Evolutionary conservation across 257 asterid species (phyloP), one percentile per base, ranked within the genome.

Genomic region (Solanum chmielewskii): DNA sequence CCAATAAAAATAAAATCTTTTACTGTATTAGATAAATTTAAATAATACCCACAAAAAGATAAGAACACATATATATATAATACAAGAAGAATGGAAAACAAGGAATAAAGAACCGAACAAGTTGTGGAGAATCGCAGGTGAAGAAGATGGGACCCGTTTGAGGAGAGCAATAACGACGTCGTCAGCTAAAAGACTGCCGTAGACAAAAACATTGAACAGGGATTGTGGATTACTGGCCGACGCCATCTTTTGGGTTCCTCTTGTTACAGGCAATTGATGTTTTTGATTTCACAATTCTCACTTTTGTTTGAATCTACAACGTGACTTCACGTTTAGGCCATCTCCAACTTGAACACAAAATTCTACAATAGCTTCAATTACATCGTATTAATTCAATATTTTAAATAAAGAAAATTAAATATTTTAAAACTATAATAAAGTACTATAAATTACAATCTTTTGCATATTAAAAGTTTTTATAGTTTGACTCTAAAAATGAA

Each of bases 111-210:
- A 16, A 47, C 90, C 91, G 27, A 35, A 91, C 95, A 81, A 85
- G 90, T 83, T 68, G 29, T 83, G 85, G 77, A 91, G 92, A 66
- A 41, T 35, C 23, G 93, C 94, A 1, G 91, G 90, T 47, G 91
- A 90, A 86, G 90, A 88, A 21, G 49, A 86, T 86, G 94, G 93
- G 35, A 92, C 78, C 49, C 94, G 95, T 56, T 91, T 91, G 91
- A 97, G 88, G 62, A 97, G 98, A 31, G 85, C 93, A 2, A 92
- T 91, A 70, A 95, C 99, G 91, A 97, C 97, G 89, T 97, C 98
- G 91, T 97, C 99, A 1, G 95, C 91, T 23, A 94, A 91, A 90
- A 97, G 99, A 92, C 99, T 97, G 87, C 99, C 99, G 86, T 97
- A 97, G 60, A 97, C 99, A 92, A 97, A 97, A 44, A 96, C 98